Evolutionary conservation across 257 asterid species (phyloP).

Genomic region (Schizonepeta tenuifolia): DNA sequence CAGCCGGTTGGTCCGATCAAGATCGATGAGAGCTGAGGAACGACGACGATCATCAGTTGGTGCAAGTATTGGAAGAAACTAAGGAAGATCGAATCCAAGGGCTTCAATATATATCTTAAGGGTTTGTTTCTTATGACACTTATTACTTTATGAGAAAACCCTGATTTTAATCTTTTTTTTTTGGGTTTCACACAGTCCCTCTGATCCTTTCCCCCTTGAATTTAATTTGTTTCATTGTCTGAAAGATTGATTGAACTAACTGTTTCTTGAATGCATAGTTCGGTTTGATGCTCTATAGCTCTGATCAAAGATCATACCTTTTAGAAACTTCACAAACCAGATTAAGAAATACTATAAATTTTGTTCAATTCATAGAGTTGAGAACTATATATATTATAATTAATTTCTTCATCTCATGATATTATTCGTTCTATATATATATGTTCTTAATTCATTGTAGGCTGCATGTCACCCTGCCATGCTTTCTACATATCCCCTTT

Average conservation of each 20-base stretch:
- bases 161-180: background rate
- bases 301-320: background rate
- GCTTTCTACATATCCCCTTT: conserved; percentile 7
- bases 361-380: background rate
- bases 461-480: conserved; percentile 27
- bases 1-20: background rate
- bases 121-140: conserved; percentile 17
- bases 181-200: background rate
- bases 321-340: background rate
- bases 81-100: conserved; percentile 22
- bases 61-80: conserved; percentile 18
- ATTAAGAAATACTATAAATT: background rate
- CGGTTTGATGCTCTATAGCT: background rate
- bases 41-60: conserved; percentile 28
- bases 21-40: conserved; percentile 18
- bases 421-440: too few relatives aligned
- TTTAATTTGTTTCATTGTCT: conserved; percentile 7
- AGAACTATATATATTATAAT: too few relatives aligned
- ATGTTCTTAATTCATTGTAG: conserved; percentile 19
- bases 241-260: background rate
- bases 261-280: conserved; percentile 2
- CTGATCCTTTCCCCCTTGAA: background rate
- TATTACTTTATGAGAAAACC: background rate
- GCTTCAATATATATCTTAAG: background rate
- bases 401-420: too few relatives aligned